Conservation (phyloP, 352 stramenopile genomes). For the Phytopythium aichiense region DNA sequence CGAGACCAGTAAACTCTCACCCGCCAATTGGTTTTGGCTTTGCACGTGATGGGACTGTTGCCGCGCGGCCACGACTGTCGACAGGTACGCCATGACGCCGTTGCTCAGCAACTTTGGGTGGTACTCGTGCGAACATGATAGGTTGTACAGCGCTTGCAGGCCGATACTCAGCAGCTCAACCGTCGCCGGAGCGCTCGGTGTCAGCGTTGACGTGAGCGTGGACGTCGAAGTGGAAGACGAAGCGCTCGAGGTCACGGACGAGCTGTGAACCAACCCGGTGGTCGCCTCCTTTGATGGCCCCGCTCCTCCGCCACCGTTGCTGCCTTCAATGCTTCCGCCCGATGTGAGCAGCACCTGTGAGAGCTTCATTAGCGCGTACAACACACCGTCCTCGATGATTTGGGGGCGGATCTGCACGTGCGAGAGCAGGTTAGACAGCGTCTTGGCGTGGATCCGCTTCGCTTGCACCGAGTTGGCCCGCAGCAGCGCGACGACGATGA, state of each 20-base stretch:
- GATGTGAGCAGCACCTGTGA: conserved; percentile 49
- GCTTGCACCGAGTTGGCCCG: conserved; percentile 74
- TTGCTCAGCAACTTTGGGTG: conserved; percentile 69
- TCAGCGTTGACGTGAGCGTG: background rate
- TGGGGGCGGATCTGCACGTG: conserved; percentile 47
- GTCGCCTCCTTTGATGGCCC: background rate
- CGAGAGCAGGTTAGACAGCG: conserved; percentile 70
- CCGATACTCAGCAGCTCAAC: conserved; percentile 71
- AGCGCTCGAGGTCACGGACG: background rate
- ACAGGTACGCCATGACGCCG: conserved; percentile 66
- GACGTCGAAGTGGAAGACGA: background rate
- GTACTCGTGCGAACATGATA: conserved; percentile 66
- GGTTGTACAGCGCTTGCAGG: conserved; percentile 71
- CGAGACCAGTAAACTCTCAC: background rate
- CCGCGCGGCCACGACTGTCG: conserved; percentile 27
- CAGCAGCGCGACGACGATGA: conserved; percentile 74
- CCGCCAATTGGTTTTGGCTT: background rate
- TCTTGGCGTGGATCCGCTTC: conserved; percentile 83
- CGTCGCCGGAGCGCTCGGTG: conserved; percentile 13
- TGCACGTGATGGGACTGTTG: background rate
- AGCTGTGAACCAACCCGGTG: background rate
- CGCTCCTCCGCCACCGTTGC: background rate
- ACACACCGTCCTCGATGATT: conserved; percentile 65
- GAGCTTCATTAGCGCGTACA: conserved; percentile 80
- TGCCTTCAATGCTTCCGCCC: background rate